A percentile compares a stretch with the other conserved stretches of the same genome.
Conservation (phyloP, 768 basidiomycete species). For the Boletus reticulatus region DNA sequence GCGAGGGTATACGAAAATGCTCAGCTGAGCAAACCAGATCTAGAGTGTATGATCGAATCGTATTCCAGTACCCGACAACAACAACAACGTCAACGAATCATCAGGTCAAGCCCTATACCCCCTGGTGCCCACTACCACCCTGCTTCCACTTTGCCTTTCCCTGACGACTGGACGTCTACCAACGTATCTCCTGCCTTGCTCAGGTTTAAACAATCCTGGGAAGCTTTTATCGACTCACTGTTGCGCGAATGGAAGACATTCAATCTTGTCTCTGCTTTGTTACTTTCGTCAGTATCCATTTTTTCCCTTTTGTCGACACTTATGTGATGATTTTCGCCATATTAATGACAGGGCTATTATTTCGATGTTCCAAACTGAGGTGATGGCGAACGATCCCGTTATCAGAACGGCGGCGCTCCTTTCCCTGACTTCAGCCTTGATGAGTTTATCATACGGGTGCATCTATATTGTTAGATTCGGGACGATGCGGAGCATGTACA, state of each 20-base stretch:
- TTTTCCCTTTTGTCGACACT: background rate
- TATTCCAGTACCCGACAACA: constrained; percentile 23
- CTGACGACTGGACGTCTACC: constrained; percentile 49
- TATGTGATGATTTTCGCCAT: background rate
- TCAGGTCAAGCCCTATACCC: constrained; percentile 27
- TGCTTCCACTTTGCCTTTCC: constrained; percentile 39
- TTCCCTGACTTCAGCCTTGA: constrained; percentile 63
- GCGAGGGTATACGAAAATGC: constrained; percentile 75
- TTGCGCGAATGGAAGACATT: constrained; percentile 73
- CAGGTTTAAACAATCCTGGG: constrained; percentile 68
- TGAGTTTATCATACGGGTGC: constrained; percentile 73
- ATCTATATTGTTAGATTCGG: constrained; percentile 71
- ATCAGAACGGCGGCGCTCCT: constrained; percentile 60
- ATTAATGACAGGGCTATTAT: constrained; percentile 53
- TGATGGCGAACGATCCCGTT: constrained; percentile 56
- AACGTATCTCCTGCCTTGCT: constrained; percentile 61
- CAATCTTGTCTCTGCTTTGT: constrained; percentile 69
- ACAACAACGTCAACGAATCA: constrained; percentile 12
- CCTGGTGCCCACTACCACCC: constrained; percentile 24
- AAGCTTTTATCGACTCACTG: constrained; percentile 67
- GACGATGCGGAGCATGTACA: constrained; percentile 69
- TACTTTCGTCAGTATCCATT: constrained; percentile 41
- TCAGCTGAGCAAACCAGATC: constrained; percentile 72
- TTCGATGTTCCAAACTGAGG: constrained; percentile 58
- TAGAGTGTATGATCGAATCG: constrained; percentile 48